Evolutionary conservation across 2,329 filamentous ascomycete genomes (phyloP).

Genomic region (Penicillium hesseltinei): DNA sequence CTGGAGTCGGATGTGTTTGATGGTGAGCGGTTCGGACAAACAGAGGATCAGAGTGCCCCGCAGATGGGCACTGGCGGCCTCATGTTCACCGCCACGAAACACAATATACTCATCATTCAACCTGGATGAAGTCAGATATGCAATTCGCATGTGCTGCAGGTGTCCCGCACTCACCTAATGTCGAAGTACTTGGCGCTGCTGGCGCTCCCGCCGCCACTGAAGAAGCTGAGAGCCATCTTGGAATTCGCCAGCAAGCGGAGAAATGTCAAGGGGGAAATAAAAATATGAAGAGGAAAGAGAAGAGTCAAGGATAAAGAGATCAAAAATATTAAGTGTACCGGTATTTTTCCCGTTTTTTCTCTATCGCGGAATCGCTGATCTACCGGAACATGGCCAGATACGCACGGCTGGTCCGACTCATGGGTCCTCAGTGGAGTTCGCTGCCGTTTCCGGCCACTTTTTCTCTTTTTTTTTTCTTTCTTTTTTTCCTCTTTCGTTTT

Average conservation of each 20-base stretch:
- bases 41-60: constrained; percentile 74
- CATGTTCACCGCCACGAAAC: constrained; percentile 71
- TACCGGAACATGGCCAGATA: constrained; percentile 41
- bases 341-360: constrained; percentile 18
- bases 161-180: constrained; percentile 41
- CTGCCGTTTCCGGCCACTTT: constrained; percentile 32
- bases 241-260: constrained; percentile 16
- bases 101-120: constrained; percentile 77
- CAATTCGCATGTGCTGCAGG: constrained; percentile 3
- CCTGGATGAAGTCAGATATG: constrained; percentile 45
- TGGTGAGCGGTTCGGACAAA: constrained; percentile 64
- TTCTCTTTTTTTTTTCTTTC: background rate
- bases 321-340: constrained; percentile 14
- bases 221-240: constrained; percentile 48
- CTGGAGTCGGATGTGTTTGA: constrained; percentile 71
- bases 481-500: background rate
- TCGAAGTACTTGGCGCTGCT: constrained; percentile 51
- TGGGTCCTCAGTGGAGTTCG: constrained; percentile 33
- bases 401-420: constrained; percentile 45
- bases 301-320: constrained; percentile 1
- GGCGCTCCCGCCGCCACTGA: constrained; percentile 42
- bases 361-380: constrained; percentile 32
- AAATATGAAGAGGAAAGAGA: background rate
- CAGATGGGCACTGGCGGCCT: constrained; percentile 71
- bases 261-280: constrained; percentile 5